Conservation (phyloP, 2,329 filamentous ascomycete genomes). For the Aspergillus sp. region DNA sequence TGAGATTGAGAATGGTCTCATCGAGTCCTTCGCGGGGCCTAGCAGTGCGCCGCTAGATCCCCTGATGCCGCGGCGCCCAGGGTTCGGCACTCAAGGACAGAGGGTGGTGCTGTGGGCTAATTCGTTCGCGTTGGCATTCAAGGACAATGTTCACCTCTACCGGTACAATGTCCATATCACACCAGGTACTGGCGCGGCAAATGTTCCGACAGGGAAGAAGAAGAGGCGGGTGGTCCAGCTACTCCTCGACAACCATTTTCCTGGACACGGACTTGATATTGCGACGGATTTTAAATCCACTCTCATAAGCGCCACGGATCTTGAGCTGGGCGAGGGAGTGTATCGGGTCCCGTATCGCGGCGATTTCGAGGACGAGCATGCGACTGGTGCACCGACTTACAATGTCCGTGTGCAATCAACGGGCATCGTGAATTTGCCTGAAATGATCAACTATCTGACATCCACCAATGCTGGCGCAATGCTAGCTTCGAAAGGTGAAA, state of each 20-base stretch:
- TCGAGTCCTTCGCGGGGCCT: constrained; percentile 22
- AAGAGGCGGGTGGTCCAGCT: constrained; percentile 50
- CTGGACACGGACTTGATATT: constrained; percentile 25
- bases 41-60: constrained; percentile 22
- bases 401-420: constrained; percentile 36
- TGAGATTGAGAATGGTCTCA: constrained; percentile 29
- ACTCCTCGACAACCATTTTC: constrained; percentile 42
- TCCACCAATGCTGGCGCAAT: constrained; percentile 34
- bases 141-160: constrained; percentile 26
- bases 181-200: constrained; percentile 23
- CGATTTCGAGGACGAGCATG: constrained; percentile 30
- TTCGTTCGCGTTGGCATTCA: constrained; percentile 36
- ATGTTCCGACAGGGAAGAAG: constrained; percentile 40
- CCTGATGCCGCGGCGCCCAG: constrained; percentile 33
- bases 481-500: constrained; percentile 49
- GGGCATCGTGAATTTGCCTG: constrained; percentile 34
- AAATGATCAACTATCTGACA: constrained; percentile 48
- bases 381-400: constrained; percentile 33
- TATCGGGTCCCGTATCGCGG: too few species aligned
- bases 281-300: constrained; percentile 44
- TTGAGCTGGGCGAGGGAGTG: constrained; percentile 27
- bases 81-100: constrained; percentile 36
- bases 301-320: constrained; percentile 31
- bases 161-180: constrained; percentile 43
- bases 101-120: constrained; percentile 39